Evolutionary conservation across 176 grass and related monocot species (phyloP), one percentile per base, ranked within the genome.

Genomic region (Canna indica): DNA sequence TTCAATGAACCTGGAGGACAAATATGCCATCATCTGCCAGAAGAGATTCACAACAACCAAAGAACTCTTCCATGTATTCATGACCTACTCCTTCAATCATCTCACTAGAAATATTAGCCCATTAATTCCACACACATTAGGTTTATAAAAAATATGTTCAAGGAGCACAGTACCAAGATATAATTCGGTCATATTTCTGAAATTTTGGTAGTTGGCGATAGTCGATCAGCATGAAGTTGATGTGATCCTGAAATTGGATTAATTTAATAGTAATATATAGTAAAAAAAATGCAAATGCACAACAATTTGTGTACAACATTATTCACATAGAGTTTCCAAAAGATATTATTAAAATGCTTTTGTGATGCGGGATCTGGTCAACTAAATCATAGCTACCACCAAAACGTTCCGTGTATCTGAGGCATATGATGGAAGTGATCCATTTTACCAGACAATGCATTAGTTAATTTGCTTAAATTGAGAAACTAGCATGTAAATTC

Each of bases 41-140:
- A 47, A 91, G 73, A 50, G 88, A 88, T 64, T 91, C 83, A 17
- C 87, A 90, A 41, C 91, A 96, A 60, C 76, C 47, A 47, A 96
- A 96, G 63, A 88, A 96, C 6, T 84, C 81, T 0, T 82, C 88
- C 81, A 96, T 81, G 70, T 91, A 96, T 81, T 91, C 88, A 41
- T 91, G 92, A 20, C 88, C 88, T 25, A 91, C 91, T 33, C 44
- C 88, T 86, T 96, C 91, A 25, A 96, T 91, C 91, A 88, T 96
- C 79, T 84, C 88, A 25, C 91, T 91, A 63, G 24, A 75, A 65
- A 67, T 45, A 69, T 1, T 38, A 46, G 57, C 36, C 14, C 3
- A 74, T 11, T 5, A 67, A 20, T 8, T 27, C 39, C 30, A 12
- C 20, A 74, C 73, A 33, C n/a, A 33, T 46, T 26, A 22, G 20